These are phyloP conservation scores for Prunella vulgaris DNA, from an alignment of 257 asterid genomes.

Conservation along the genomic window DNA sequence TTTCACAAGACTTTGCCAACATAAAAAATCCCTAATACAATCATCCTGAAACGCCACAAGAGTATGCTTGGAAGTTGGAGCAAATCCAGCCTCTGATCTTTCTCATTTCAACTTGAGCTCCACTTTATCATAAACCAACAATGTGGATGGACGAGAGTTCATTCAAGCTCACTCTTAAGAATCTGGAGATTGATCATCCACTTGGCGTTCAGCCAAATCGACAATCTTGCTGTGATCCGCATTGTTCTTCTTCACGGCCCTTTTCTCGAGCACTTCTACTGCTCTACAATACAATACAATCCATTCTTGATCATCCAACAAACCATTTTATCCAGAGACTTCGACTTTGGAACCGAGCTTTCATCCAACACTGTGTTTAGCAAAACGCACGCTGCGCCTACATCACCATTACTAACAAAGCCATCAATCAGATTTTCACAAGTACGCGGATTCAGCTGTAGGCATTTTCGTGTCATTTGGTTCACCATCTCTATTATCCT, in stretches of 20 bases:
- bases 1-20: too few species aligned
- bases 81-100: too few species aligned
- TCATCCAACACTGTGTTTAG: conserved; percentile 32
- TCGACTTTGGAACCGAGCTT: conserved; percentile 22
- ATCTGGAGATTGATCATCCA: background rate
- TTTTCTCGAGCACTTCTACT: conserved; percentile 26
- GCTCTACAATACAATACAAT: conserved; percentile 25
- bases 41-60: background rate
- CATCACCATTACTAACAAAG: conserved; percentile 29
- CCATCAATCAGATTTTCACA: conserved; percentile 33
- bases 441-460: conserved; percentile 25
- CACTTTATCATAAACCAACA: background rate
- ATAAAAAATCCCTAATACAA: too few species aligned
- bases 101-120: background rate
- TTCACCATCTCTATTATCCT: conserved; percentile 31
- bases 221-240: conserved; percentile 9
- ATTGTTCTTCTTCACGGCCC: conserved; percentile 22
- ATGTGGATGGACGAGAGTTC: background rate
- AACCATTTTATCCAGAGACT: conserved; percentile 29
- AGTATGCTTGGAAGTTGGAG: background rate
- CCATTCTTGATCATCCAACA: conserved; percentile 32
- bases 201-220: conserved; percentile 7
- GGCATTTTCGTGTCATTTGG: conserved; percentile 37
- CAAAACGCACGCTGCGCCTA: conserved; percentile 33
- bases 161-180: background rate